Evolutionary conservation across 305 asterid species (phyloP), one percentile per base, ranked within the genome.

Genomic region (Striga hermonthica): DNA sequence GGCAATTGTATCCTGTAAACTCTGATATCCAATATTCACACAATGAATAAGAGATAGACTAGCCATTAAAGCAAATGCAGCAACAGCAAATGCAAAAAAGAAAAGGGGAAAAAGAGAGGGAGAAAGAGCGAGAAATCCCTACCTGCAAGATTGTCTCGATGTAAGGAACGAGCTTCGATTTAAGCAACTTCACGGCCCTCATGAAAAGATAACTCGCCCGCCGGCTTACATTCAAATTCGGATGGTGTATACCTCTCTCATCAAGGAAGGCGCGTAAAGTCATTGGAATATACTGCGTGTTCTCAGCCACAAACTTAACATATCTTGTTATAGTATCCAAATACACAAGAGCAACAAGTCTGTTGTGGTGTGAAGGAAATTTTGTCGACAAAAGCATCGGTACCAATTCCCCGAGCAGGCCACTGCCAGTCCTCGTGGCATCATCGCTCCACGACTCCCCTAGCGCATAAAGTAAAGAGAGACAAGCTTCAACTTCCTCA

Each of bases 401-500:
- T 62, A 90, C 66, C 78, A 90, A 70, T 65, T 90, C 97, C 71
- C 82, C 83, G 69, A 85, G 72, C 44, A 81, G 68, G 76, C 96
- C 96, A 77, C 77, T 79, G 48, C 94, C 95, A 8, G 78, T 74
- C 78, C 78, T 85, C 78, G 90, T 72, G 40, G 81, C 73, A 78
- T 90, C 95, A 41, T 86, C 97, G 47, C 66, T 84, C 57, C 86
- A 72, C 15, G 95, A 88, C 74, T 88, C 99, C 39, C 99, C 99
- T 59, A 94, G 88, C 9, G 90, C 96, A 76, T 81, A 88, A 64
- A 94, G 77, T 38, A 94, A 84, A 53, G 97, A 90, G 67, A 94
- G 96, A 58, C 96, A 84, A 48, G 95, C 96, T 80, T 94, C 99
- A 64, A 94, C 97, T 69, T 90, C 96, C 79, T 94, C 99, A 6